A percentile compares a stretch with the other conserved stretches of the same genome.
phyloP scores from a whole-genome alignment of 345 rosid species.

The Aurinia saxatilis region DNA sequence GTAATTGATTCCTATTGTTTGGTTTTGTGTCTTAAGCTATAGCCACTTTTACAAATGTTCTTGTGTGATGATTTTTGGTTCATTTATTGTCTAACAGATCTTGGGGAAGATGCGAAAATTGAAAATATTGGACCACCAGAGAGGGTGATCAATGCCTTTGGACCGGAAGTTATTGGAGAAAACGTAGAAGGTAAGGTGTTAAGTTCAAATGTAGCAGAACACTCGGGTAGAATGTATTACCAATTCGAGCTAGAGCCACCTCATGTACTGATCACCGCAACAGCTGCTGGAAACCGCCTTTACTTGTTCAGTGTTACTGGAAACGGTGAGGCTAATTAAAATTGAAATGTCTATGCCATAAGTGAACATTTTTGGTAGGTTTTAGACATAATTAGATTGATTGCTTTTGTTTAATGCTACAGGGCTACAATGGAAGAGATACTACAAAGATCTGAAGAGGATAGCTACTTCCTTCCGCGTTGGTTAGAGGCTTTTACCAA shows the following conservation, averaged over 20 bases:
- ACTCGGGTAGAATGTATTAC: slow-evolving; percentile 71
- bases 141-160: slow-evolving; percentile 84
- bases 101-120: slow-evolving; percentile 57
- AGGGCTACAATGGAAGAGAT: slow-evolving; percentile 98
- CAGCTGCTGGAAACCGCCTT: slow-evolving; percentile 92
- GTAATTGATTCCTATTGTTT: background rate
- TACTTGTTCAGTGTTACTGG: slow-evolving; percentile 73
- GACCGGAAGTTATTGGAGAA: slow-evolving; percentile 88
- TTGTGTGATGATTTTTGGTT: background rate
- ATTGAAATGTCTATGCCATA: background rate
- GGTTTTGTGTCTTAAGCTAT: background rate
- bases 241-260: slow-evolving; percentile 92
- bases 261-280: slow-evolving; percentile 80
- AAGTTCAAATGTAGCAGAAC: slow-evolving; percentile 58
- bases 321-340: slow-evolving; percentile 46
- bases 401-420: slow-evolving; percentile 3
- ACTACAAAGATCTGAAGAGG: slow-evolving; percentile 78
- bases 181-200: slow-evolving; percentile 85
- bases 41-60: background rate
- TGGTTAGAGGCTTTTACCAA: slow-evolving; percentile 24
- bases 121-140: slow-evolving; percentile 86
- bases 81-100: slow-evolving; percentile 35
- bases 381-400: background rate
- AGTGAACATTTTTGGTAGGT: background rate
- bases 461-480: slow-evolving; percentile 88